Evolutionary conservation across 176 grass and related monocot species (phyloP), one percentile per base, ranked within the genome.

Genomic region (Aegilops bicornis): DNA sequence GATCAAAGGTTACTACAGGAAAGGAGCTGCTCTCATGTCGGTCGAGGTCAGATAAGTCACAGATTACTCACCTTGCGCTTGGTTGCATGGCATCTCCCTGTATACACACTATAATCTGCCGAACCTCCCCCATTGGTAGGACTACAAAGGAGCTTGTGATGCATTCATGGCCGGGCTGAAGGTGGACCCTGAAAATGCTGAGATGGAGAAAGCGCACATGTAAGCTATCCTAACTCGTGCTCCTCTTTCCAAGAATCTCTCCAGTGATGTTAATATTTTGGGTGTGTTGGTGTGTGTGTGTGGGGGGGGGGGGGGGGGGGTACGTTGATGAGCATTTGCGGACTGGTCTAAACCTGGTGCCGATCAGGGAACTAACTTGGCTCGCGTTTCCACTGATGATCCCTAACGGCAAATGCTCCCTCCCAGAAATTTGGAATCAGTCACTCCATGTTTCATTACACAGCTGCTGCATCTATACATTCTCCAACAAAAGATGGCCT

Each of bases 21-120:
- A 66, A 67, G 79, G 79, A 81, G 79, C 79, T 20, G 79, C 79
- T 66, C 79, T 81, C 37, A 32, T 45, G 60, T 81, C 2, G 36
- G 62, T 81, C 62, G 31, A 81, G 79, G 79, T 81, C 10, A 42
- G 58, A 52, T 52, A 52, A 40, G 16, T 75, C n/a, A n/a, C 11
- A 79, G 59, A 52, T 10, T 31, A 42, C 10, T 30, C 35, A 10
- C 12, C 52, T 78, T 35, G 30, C 29, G 36, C 24, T 76, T 76
- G 3, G 8, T 50, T 76, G 6, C 25, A 76, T 50, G 24, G 48
- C 48, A 52, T 29, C 4, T 17, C 43, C n/a, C 43, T 45, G 43
- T 13, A 45, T 48, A 7, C 40, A 23, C 14, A 8, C 45, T 74
- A 47, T 74, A 74, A 50, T 50, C 73, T 30, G 32, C 35, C 8